Percentiles rank a stretch among this genome's conserved stretches.
Evolutionary conservation across 73 alveolate genomes (phyloP).

Genomic region (Tetrahymena elliotti): DNA sequence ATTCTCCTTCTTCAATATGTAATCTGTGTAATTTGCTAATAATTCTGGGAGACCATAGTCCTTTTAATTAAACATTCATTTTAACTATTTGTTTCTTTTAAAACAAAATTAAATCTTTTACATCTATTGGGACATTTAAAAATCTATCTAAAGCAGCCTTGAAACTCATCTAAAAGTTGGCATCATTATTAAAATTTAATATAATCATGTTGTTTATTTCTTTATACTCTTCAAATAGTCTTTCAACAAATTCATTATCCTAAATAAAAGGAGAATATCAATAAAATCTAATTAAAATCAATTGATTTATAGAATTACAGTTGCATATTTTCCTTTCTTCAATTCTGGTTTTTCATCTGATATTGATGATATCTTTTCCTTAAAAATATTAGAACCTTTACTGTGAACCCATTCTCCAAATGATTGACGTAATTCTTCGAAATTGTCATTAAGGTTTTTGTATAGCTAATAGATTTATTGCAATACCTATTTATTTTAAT

Average conservation of each 20-base stretch:
- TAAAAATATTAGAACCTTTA: neutral
- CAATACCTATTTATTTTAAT: neutral
- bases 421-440: neutral
- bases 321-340: neutral
- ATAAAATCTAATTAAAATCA: neutral
- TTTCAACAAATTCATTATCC: neutral
- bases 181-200: neutral
- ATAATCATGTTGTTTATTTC: neutral
- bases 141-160: neutral
- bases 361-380: neutral
- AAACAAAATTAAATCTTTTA: neutral
- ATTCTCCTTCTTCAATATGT: neutral
- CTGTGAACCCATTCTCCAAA: neutral
- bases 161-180: neutral
- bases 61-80: neutral
- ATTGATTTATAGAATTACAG: neutral
- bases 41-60: neutral
- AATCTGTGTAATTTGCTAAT: neutral
- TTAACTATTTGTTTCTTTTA: neutral
- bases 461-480: neutral
- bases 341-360: neutral
- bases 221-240: neutral
- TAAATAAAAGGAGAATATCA: neutral
- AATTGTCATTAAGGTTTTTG: neutral
- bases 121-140: neutral